Conservation (phyloP, 2,329 filamentous ascomycete species). For the Arthrinium phaeospermum region DNA sequence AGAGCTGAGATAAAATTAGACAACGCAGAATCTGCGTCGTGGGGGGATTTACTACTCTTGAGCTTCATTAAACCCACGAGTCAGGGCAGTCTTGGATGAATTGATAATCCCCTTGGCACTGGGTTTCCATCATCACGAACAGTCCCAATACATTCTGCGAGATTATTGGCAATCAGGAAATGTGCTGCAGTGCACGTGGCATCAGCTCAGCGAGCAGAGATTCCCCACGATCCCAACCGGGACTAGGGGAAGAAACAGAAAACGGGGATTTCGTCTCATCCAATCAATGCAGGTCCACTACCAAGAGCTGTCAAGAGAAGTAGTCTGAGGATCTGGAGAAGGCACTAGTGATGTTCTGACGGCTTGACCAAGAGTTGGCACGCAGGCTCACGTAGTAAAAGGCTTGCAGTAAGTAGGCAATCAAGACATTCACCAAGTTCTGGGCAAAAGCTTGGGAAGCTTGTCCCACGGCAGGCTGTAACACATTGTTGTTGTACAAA, state of each 20-base stretch:
- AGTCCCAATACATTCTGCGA: neutral
- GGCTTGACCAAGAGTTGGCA: neutral
- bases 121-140: neutral
- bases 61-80: neutral
- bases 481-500: neutral
- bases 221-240: neutral
- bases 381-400: neutral
- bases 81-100: neutral
- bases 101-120: neutral
- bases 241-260: neutral
- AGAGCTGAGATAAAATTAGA: constrained; percentile 12
- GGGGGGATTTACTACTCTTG: neutral
- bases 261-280: neutral
- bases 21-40: neutral
- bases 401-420: neutral
- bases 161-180: neutral
- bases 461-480: neutral
- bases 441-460: constrained; percentile 13
- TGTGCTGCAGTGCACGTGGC: neutral
- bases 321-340: neutral
- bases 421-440: neutral
- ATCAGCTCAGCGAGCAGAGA: neutral
- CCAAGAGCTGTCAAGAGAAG: neutral
- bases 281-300: constrained; percentile 1
- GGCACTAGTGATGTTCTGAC: neutral